phyloP scores from a whole-genome alignment of 176 grass and related monocot genomes.

The Oryza meridionalis region DNA sequence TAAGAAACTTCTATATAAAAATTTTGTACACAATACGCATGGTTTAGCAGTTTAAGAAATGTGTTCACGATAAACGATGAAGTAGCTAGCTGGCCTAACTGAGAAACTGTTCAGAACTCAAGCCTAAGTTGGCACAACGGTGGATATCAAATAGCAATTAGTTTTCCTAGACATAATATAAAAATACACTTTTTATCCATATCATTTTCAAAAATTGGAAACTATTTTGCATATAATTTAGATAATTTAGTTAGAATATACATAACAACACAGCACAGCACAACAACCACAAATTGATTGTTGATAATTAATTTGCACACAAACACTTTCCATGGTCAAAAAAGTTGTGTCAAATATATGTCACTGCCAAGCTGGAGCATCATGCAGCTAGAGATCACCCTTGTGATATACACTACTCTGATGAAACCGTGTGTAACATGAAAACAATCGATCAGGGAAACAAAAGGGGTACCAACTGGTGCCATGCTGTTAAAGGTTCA shows the following conservation, averaged over 20 bases:
- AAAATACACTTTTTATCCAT: no score
- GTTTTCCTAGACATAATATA: background rate
- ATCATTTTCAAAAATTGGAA: no score
- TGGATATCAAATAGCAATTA: background rate
- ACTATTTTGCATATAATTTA: no score
- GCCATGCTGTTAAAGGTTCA: constrained; percentile 41
- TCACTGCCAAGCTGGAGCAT: background rate
- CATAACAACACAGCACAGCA: background rate
- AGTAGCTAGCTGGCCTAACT: no score
- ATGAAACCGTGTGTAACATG: constrained; percentile 30
- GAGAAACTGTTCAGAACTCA: no score
- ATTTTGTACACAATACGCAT: no score
- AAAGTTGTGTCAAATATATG: background rate
- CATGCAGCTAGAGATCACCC: no score
- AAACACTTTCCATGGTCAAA: background rate
- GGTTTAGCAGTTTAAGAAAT: no score
- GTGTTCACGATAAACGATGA: no score
- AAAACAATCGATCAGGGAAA: background rate
- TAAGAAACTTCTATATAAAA: no score
- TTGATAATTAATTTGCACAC: background rate
- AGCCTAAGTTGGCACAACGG: no score
- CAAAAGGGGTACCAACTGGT: background rate
- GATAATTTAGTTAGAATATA: no score
- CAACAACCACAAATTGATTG: background rate
- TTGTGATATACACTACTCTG: constrained; percentile 3